Conservation (phyloP, 75 land plant species). For the Azolla pinnata region DNA sequence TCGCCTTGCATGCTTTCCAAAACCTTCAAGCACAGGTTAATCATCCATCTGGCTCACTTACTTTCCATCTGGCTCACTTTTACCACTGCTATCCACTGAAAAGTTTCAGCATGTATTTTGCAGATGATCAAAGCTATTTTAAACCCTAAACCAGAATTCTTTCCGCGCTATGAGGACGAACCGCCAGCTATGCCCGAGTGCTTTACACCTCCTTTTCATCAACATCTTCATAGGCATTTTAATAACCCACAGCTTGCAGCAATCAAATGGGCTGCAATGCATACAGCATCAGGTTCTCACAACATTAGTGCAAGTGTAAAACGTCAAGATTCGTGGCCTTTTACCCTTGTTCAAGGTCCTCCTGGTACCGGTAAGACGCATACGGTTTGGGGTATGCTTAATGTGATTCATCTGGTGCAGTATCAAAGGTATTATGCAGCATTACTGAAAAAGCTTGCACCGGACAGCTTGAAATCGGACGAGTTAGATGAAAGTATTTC, state of each 20-base stretch:
- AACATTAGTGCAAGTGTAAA: slow-evolving; percentile 31
- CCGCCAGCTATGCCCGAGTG: slow-evolving; percentile 92
- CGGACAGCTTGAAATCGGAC: slow-evolving; percentile 67
- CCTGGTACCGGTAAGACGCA: slow-evolving; percentile 99
- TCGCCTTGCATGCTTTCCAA: slow-evolving; percentile 86
- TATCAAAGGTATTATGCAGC: slow-evolving; percentile 97
- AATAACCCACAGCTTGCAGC: slow-evolving; percentile 88
- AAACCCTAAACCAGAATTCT: slow-evolving; percentile 85
- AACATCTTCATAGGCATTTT: slow-evolving; percentile 66
- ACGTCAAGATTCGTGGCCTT: slow-evolving; percentile 90
- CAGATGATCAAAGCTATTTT: slow-evolving; percentile 95
- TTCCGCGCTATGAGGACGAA: slow-evolving; percentile 85
- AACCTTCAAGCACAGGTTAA: slow-evolving; percentile 66
- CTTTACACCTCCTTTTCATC: slow-evolving; percentile 77
- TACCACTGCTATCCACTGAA: no score
- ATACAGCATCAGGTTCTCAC: slow-evolving; percentile 94
- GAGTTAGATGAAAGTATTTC: slow-evolving; percentile 36
- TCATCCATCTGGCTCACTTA: no score
- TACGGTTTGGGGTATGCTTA: slow-evolving; percentile 99
- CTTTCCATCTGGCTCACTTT: no score
- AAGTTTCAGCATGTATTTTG: no score
- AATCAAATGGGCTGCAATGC: slow-evolving; percentile 99
- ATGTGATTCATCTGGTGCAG: slow-evolving; percentile 98
- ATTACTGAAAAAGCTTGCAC: slow-evolving; percentile 92
- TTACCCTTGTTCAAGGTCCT: slow-evolving; percentile 99